Conservation (phyloP, 2,329 filamentous ascomycete species). For the Pseudohalonectria lignicola region DNA sequence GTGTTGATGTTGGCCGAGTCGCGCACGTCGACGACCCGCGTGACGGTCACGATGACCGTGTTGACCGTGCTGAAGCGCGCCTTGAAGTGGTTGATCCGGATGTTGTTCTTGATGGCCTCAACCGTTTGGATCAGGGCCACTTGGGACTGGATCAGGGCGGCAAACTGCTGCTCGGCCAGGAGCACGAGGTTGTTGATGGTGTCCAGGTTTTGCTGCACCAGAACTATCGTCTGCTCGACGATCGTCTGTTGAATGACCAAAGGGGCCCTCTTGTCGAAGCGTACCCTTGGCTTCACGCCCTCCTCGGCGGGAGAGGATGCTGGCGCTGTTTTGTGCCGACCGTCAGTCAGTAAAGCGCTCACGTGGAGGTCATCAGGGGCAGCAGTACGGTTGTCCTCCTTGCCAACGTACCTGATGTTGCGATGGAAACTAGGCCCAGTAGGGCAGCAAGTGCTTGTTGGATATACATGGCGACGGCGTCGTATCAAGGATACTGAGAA, state of each 20-base stretch:
- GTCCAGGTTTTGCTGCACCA: slow-evolving; percentile 24
- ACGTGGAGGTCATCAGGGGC: too few relatives aligned
- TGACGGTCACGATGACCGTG: slow-evolving; percentile 24
- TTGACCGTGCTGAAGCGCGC: slow-evolving; percentile 24
- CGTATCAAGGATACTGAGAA: background rate
- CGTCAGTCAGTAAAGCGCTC: slow-evolving; percentile 10
- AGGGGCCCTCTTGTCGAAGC: slow-evolving; percentile 12
- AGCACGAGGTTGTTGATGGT: slow-evolving; percentile 20
- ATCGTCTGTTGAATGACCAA: slow-evolving; percentile 22
- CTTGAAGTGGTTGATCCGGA: slow-evolving; percentile 27
- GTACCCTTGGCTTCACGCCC: slow-evolving; percentile 14
- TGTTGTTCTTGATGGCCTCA: slow-evolving; percentile 29
- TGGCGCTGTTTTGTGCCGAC: slow-evolving; percentile 10
- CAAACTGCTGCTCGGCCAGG: slow-evolving; percentile 24
- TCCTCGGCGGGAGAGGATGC: slow-evolving; percentile 10
- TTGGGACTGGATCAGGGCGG: slow-evolving; percentile 23
- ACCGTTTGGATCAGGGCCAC: slow-evolving; percentile 23
- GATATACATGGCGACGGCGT: slow-evolving; percentile 13
- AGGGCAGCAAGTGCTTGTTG: slow-evolving; percentile 15
- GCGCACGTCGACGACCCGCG: slow-evolving; percentile 23
- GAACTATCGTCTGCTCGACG: slow-evolving; percentile 14
- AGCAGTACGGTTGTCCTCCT: too few relatives aligned
- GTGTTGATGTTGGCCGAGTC: slow-evolving; percentile 16
- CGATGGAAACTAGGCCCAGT: slow-evolving; percentile 15
- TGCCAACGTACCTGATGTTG: slow-evolving; percentile 17